Evolutionary conservation across 169 alveolate species (phyloP), one percentile per base, ranked within the genome.

Genomic region (Eimeria sp.): DNA sequence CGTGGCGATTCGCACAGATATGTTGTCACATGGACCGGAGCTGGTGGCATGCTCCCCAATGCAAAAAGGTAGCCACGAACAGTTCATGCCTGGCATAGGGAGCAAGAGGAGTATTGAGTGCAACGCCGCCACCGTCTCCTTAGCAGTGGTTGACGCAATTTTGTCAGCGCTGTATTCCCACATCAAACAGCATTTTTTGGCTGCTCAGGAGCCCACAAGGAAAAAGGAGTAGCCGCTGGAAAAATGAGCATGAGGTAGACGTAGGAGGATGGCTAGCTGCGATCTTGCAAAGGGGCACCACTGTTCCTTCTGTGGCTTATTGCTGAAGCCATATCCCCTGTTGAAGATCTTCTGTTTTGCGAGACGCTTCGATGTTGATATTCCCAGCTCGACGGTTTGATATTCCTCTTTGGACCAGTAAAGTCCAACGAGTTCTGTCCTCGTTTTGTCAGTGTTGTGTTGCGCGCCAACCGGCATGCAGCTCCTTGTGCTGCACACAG

Each of bases 401-500:
- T 78, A n/a, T 78, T 78, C 27, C 88, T 40, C 20, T 49, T 78
- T 16, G 88, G 88, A 0, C 67, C 88, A 45, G 88, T 6, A 20
- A 47, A 43, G 25, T 78, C 88, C 88, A 47, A 47, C 22, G 67
- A 47, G 45, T 45, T 18, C 25, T 78, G 88, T 25, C 43, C 65
- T 22, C 65, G 11, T n/a, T 78, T 78, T n/a, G 45, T 78, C 54
- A 47, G 22, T 45, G 43, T 47, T 40, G 45, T 82, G 45, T 63
- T 86, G 6, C 93, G 76, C 25, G 47, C 65, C 58, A 61, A 43
- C 13, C 93, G 76, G 11, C 76, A 63, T 5, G 93, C 93, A 34
- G 93, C 93, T 25, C 93, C 93, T 49, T 86, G 93, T 11, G 93
- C 63, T 57, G 93, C 93, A 43, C 93, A 86, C 18, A 86, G 93